A percentile compares a stretch with the other conserved stretches of the same genome.
These are phyloP conservation scores for Bryopsis sp. DNA, from an alignment of 139 green algal species.

Conservation along the genomic window DNA sequence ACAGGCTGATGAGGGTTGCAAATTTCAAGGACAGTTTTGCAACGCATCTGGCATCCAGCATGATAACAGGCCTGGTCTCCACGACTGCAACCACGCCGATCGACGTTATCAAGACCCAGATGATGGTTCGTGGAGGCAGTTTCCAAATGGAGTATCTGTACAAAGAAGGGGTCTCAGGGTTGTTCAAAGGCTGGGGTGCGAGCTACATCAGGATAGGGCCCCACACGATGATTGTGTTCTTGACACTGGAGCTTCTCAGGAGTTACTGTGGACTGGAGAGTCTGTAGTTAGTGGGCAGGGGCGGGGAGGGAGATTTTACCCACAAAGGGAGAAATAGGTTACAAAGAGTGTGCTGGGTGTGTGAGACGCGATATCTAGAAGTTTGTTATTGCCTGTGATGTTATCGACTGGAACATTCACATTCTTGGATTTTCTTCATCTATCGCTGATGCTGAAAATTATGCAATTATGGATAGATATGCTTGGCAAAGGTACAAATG, in stretches of 20 bases:
- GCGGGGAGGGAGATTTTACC: too few species aligned
- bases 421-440: too few species aligned
- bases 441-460: too few species aligned
- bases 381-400: too few species aligned
- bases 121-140: slow-evolving; percentile 40
- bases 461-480: too few species aligned
- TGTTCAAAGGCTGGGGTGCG: slow-evolving; percentile 51
- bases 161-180: slow-evolving; percentile 27
- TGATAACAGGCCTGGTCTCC: slow-evolving; percentile 43
- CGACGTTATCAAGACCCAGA: slow-evolving; percentile 56
- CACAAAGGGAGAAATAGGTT: too few species aligned
- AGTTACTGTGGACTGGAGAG: background rate
- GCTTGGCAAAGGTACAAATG: too few species aligned
- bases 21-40: background rate
- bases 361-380: too few species aligned
- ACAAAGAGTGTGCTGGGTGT: too few species aligned
- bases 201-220: slow-evolving; percentile 54
- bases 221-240: slow-evolving; percentile 49
- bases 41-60: slow-evolving; percentile 16
- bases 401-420: too few species aligned
- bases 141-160: slow-evolving; percentile 16
- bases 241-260: slow-evolving; percentile 36
- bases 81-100: slow-evolving; percentile 60
- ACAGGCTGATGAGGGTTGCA: slow-evolving; percentile 17
- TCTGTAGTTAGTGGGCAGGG: slow-evolving; percentile 5